Evolutionary conservation across 2,329 filamentous ascomycete species (phyloP), one percentile per base, ranked within the genome.

Genomic region (Ambrosiella xylebori): DNA sequence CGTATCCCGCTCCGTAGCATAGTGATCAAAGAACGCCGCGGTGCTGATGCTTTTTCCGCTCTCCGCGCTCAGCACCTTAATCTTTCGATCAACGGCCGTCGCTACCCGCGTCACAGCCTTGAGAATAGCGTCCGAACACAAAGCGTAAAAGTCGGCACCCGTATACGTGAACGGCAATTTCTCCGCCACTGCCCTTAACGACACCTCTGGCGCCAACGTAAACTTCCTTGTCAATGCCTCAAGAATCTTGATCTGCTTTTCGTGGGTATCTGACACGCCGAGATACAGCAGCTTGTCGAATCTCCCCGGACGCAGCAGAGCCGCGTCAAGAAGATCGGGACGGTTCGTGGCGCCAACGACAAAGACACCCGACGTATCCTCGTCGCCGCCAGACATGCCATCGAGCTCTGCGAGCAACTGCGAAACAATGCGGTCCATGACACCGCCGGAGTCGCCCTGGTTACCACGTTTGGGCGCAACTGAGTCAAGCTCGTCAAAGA

Each of bases 211-310:
- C 62, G 88, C 77, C 56, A 97, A 81, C 1, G 84, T 86, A 71
- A 98, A 98, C 86, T 97, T 98, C 66, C 93, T 79, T 1, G 93
- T 97, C 67, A 98, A 73, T 1, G 93, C 93, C 69, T 97, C 88
- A 66, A 98, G 73, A 63, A 98, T 97, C 19, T 84, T 96, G 62
- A 88, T 80, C 71, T 98, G 93, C 74, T 97, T 97, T 15, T 95
- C 87, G 65, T 97, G 91, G 3, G 90, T 96, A 70, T 98, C 93
- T 7, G 88, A 94, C 7, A 98, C 89, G 40, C 93, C 93, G 11
- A 98, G 76, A 66, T 97, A 98, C 37, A 98, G 79, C 90, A 97
- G 95, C 75, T 97, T 97, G 68, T 98, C 93, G 69, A 98, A 97
- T 61, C 91, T 78, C 1, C 91, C 91, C 1, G 91, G 93, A 57